Evolutionary conservation across 331 rosid genomes (phyloP), one percentile per base, ranked within the genome.

Genomic region (Dryas integrifolia): DNA sequence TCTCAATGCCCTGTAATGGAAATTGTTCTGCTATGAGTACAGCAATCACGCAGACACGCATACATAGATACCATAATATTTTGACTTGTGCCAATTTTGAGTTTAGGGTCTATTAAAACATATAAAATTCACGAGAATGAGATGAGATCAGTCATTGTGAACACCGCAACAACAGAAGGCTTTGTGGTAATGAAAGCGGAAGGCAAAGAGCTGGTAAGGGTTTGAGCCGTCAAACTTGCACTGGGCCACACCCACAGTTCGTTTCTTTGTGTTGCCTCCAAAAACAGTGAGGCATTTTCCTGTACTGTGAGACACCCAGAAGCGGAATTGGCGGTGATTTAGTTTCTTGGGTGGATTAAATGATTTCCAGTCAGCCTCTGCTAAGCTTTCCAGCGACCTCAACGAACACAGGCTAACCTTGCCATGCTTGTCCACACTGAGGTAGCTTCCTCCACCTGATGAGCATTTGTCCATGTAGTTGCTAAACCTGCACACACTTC

Each of bases 101-200:
- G 8, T 55, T 40, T 16, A 40, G 52, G 13, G 51, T 45, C 13
- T 45, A 15, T 52, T n/a, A 50, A 49, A 35, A 38, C 38, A 38
- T 35, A 30, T 30, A 30, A 14, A 38, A 40, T 1, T 69, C 14
- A 16, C 15, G 5, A 15, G 13, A 15, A 7, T 40, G 3, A n/a
- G 49, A 40, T 62, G 35, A 30, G 35, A 30, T 59, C 53, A 70
- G 14, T 64, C 41, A 49, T 78, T 73, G 65, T 81, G 79, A 77
- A 73, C 55, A 18, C 83, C 86, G 11, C 86, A 83, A 45, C 86
- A 83, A 39, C 83, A 83, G 58, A 83, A 83, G 16, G 83, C 86
- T 26, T 83, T 58, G 79, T 79, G 81, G 72, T 79, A 83, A 63
- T 83, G 86, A 62, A 71, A 83, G 65, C 84, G 86, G 77, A 83